phyloP scores from a whole-genome alignment of 179 eudicot genomes.

The Drosera spatulata region DNA sequence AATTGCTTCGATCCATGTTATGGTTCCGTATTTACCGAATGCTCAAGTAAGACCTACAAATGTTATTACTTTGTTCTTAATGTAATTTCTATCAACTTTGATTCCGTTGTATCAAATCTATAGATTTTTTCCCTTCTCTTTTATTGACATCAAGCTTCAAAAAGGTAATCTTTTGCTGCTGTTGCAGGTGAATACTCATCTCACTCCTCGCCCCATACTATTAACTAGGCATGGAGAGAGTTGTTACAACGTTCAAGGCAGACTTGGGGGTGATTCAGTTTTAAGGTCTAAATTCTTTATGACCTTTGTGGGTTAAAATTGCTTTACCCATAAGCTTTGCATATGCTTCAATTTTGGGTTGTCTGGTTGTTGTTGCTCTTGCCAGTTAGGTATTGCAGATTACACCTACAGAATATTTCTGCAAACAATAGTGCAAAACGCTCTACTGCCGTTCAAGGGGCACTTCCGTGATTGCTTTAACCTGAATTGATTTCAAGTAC shows the following conservation, averaged over 20 bases:
- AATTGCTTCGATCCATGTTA: too few relatives aligned
- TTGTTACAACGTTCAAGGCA: slow-evolving; percentile 77
- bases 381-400: background rate
- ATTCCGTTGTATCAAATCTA: too few relatives aligned
- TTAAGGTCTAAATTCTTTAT: slow-evolving; percentile 37
- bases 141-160: too few relatives aligned
- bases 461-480: too few relatives aligned
- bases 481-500: too few relatives aligned
- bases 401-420: background rate
- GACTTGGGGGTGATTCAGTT: slow-evolving; percentile 87
- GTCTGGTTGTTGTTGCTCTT: background rate
- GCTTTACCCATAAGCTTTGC: background rate
- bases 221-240: slow-evolving; percentile 99
- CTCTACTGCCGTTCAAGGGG: too few relatives aligned
- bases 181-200: slow-evolving; percentile 88
- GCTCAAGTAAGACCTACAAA: too few relatives aligned
- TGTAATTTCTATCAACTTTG: too few relatives aligned
- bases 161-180: background rate
- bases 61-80: too few relatives aligned
- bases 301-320: background rate
- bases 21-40: too few relatives aligned
- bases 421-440: background rate
- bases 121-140: too few relatives aligned
- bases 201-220: slow-evolving; percentile 96
- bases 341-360: background rate